Evolutionary conservation across 1,284 basidiomycete genomes (phyloP), one percentile per base, ranked within the genome.

Genomic region (Hortiboletus rubellus): DNA sequence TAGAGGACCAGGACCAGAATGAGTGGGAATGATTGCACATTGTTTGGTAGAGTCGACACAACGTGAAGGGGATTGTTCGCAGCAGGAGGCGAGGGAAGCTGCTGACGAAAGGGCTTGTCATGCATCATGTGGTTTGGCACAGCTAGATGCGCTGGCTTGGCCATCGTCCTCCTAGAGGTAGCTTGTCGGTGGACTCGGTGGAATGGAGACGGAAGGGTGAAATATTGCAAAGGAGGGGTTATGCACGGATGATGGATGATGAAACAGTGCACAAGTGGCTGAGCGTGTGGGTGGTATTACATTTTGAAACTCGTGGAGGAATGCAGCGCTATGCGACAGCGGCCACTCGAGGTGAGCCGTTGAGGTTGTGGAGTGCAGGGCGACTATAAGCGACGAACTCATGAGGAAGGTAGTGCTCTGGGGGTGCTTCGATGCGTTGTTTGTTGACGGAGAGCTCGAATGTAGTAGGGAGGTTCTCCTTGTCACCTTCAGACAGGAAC

Each of bases 341-440:
- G 61, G 82, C 74, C 60, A 73, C 66, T 57, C 70, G 71, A 30
- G 74, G 76, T 41, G 77, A 73, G 60, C 74, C 70, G 63, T 83
- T 83, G 67, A 80, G 79, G 70, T 79, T 87, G 70, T 90, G 88
- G 49, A 91, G 82, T 60, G 84, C 87, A 52, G 83, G 81, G 43
- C 89, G 86, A 69, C 87, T 83, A 71, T 88, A 87, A 42, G 81
- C 74, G 63, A 91, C 85, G 69, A 86, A 89, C 75, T 91, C 89
- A 69, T 90, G 87, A 3, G 89, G 86, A 57, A 89, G 80, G 70
- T 80, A 89, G 68, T 91, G 87, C 57, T 91, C 89, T 43, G 87
- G 83, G 27, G 84, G 75, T 52, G 79, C 77, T 66, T 88, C 88
- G 58, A 82, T 75, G 57, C 80, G 80, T 62, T 83, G 83, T 74